phyloP scores from a whole-genome alignment of 2,329 filamentous ascomycete species.

The Scortechinia acanthostroma region DNA sequence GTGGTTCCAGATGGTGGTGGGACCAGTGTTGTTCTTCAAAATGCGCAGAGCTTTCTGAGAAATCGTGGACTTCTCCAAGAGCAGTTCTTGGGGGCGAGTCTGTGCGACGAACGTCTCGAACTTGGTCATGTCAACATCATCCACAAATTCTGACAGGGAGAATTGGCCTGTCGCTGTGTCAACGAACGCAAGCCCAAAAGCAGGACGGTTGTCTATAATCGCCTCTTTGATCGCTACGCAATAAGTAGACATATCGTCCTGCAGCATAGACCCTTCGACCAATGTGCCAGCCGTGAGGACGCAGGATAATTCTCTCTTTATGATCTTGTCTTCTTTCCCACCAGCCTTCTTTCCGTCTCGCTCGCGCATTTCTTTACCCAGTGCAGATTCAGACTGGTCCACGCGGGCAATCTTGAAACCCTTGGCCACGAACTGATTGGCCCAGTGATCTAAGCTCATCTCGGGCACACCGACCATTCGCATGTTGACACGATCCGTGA shows the following conservation, averaged over 20 bases:
- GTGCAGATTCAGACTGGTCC: conserved; percentile 90
- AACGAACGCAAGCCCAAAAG: conserved; percentile 87
- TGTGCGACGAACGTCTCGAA: conserved; percentile 97
- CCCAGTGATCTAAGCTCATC: conserved; percentile 91
- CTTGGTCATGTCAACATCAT: conserved; percentile 88
- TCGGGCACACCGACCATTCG: conserved; percentile 98
- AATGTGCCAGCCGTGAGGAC: conserved; percentile 88
- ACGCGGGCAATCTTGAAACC: conserved; percentile 95
- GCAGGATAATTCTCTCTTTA: conserved; percentile 80
- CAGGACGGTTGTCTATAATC: conserved; percentile 65
- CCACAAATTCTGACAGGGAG: conserved; percentile 81
- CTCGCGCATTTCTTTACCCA: conserved; percentile 98
- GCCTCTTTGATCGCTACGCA: conserved; percentile 91
- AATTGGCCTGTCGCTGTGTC: conserved; percentile 96
- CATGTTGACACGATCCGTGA: conserved; percentile 98
- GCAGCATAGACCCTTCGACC: conserved; percentile 92
- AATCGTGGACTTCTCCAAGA: conserved; percentile 79
- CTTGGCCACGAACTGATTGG: conserved; percentile 96
- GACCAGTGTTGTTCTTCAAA: conserved; percentile 88
- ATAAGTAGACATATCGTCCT: conserved; percentile 94
- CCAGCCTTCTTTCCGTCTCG: conserved; percentile 49
- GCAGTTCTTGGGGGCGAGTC: conserved; percentile 76
- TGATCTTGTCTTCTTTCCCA: conserved; percentile 80
- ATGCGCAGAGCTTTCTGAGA: conserved; percentile 88
- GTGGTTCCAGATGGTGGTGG: conserved; percentile 91